Conservation (phyloP, 148 eudicot species). For the Vaccinium vitisidaea region DNA sequence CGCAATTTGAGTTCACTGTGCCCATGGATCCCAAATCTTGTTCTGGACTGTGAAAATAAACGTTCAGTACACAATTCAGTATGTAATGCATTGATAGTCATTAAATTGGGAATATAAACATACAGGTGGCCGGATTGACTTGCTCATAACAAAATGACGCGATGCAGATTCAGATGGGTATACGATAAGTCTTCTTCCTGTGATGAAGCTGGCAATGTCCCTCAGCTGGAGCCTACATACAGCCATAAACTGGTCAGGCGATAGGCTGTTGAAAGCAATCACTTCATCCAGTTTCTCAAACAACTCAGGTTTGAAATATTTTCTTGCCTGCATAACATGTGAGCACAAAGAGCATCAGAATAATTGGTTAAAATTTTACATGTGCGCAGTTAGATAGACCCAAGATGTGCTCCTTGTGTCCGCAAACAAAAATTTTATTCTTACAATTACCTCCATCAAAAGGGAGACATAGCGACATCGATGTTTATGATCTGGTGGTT, state of each 20-base stretch:
- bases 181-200: not conserved
- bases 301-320: not conserved
- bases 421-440: not conserved
- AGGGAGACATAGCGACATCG: not conserved
- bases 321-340: not conserved
- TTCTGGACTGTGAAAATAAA: not conserved
- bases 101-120: not conserved
- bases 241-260: not conserved
- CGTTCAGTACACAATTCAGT: not conserved
- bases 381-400: not conserved
- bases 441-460: not conserved
- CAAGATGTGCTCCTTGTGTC: not conserved
- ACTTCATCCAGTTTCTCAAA: conserved; percentile 7
- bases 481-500: not conserved
- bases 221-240: not conserved
- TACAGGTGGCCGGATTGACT: not conserved
- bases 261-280: not conserved
- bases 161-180: not conserved
- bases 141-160: not conserved
- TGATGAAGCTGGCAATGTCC: not conserved
- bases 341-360: not conserved
- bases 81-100: not conserved
- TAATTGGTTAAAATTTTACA: not conserved
- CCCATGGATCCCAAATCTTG: not conserved
- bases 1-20: not conserved